Conservation (phyloP, 352 stramenopile genomes). For the Pythium aristosporum region DNA sequence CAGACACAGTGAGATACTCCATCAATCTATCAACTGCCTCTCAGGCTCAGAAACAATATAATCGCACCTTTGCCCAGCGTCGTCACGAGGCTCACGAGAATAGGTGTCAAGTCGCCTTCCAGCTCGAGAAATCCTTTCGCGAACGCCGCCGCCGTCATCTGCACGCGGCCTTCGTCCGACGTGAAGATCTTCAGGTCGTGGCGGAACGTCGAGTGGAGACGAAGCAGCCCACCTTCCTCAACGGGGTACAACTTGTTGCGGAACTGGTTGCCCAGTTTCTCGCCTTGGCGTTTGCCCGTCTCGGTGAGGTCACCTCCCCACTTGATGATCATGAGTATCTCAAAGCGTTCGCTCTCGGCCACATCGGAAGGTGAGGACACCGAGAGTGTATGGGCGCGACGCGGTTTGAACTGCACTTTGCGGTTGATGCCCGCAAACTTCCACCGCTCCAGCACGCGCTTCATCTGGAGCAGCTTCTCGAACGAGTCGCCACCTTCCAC, state of each 20-base stretch:
- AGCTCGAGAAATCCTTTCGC: slow-evolving; percentile 99
- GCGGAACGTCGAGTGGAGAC: slow-evolving; percentile 98
- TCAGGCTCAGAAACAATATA: not conserved
- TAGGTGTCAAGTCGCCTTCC: slow-evolving; percentile 98
- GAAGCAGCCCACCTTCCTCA: slow-evolving; percentile 93
- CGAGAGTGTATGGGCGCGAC: slow-evolving; percentile 53
- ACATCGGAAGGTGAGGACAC: slow-evolving; percentile 19
- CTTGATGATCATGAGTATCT: slow-evolving; percentile 99
- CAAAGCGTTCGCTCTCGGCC: slow-evolving; percentile 52
- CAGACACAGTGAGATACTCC: not conserved
- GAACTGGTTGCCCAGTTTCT: slow-evolving; percentile 93
- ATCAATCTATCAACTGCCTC: too few relatives aligned
- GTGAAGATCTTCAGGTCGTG: slow-evolving; percentile 99
- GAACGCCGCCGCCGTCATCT: slow-evolving; percentile 99
- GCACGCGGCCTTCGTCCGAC: slow-evolving; percentile 98
- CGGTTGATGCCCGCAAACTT: slow-evolving; percentile 97
- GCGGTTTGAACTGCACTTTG: slow-evolving; percentile 92
- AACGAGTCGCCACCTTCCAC: slow-evolving; percentile 85
- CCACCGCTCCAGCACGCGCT: slow-evolving; percentile 96
- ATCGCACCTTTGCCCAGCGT: slow-evolving; percentile 71
- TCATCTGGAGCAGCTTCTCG: slow-evolving; percentile 94
- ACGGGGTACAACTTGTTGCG: slow-evolving; percentile 88
- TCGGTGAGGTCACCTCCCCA: slow-evolving; percentile 99
- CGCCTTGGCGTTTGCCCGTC: slow-evolving; percentile 95
- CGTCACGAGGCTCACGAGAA: slow-evolving; percentile 96